Base-by-base conservation (phyloP, 768 basidiomycete genomes). In the Lactarius akahatsu region DNA sequence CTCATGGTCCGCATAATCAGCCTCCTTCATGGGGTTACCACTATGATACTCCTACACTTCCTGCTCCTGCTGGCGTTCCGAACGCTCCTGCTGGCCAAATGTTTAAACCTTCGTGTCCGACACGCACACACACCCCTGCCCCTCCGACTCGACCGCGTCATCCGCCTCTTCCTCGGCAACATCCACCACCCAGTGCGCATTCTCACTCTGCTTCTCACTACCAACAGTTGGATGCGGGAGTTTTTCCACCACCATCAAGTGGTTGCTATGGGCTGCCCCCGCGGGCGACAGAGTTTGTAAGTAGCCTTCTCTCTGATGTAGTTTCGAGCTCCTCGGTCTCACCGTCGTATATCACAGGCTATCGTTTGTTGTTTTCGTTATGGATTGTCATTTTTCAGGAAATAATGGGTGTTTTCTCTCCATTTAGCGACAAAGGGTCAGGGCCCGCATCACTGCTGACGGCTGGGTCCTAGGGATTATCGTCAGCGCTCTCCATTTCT, bases 381-480 rank as follows among this genome's bases (percentile, higher is more conserved):
- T 54, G 20, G 47, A 20, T 9, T 47, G n/a, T 43, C 23, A 7
- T 43, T 15, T n/a, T 20, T 50, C 36, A 47, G 11, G 4, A 15
- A n/a, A n/a, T 41, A 43, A 34, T 47, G 55, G 28, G 47, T n/a
- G 11, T 45, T 59, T n/a, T 18, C 30, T 15, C 28, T 26, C n/a
- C 32, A 34, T 59, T 40, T 45, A 74, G 74, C 59, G 69, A 38
- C 69, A 76, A 62, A 60, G 63, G 18, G 78, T 78, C 32, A 67
- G 70, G 45, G 75, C 75, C 15, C 72, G 71, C 34, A 70, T 78
- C 57, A 60, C 68, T 20, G 69, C 70, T 5, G 72, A 79, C 54
- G 61, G 72, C 5, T 78, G 77, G 77, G 75, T 75, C n/a, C 65
- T 76, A 28, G 76, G 76, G 5, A 50, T 78, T 32, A 59, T 78